A percentile compares a stretch with the other conserved stretches of the same genome.
These are phyloP conservation scores for Trichoderma semiorbis DNA, from an alignment of 2,329 filamentous ascomycete genomes.

Conservation along the genomic window DNA sequence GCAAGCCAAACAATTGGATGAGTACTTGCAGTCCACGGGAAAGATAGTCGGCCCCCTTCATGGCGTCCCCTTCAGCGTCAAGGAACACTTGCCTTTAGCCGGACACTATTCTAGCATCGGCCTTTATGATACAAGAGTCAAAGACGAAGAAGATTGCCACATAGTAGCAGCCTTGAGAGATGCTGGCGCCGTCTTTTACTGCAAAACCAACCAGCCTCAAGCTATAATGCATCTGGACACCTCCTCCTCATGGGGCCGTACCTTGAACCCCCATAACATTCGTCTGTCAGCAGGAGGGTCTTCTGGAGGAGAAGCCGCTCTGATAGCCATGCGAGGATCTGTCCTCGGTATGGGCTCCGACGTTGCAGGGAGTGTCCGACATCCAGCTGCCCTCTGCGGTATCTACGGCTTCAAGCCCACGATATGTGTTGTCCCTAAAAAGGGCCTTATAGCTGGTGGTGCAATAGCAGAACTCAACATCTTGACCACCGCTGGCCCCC, in stretches of 20 bases:
- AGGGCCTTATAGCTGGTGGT: slow-evolving; percentile 18
- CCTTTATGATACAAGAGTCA: slow-evolving; percentile 48
- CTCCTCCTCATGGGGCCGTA: slow-evolving; percentile 56
- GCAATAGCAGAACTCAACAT: slow-evolving; percentile 34
- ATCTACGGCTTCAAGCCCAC: slow-evolving; percentile 43
- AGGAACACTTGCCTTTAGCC: slow-evolving; percentile 58
- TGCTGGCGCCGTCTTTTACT: slow-evolving; percentile 60
- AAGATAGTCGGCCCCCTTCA: slow-evolving; percentile 54
- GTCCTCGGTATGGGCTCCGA: slow-evolving; percentile 38
- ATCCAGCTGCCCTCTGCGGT: slow-evolving; percentile 39
- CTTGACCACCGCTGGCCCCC: slow-evolving; percentile 33
- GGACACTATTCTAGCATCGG: slow-evolving; percentile 49
- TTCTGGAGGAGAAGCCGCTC: slow-evolving; percentile 52
- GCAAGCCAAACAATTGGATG: slow-evolving; percentile 40
- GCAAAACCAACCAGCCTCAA: slow-evolving; percentile 66
- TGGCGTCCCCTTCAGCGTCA: slow-evolving; percentile 49
- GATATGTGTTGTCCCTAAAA: slow-evolving; percentile 30
- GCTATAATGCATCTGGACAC: slow-evolving; percentile 52
- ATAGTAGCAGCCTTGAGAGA: slow-evolving; percentile 54
- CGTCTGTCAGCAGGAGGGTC: slow-evolving; percentile 59
- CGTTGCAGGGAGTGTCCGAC: slow-evolving; percentile 36
- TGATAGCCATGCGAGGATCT: slow-evolving; percentile 38
- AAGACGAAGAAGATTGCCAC: slow-evolving; percentile 51
- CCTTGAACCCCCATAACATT: slow-evolving; percentile 58
- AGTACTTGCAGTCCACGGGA: slow-evolving; percentile 36